phyloP scores from a whole-genome alignment of 805 yeast species.

The Suhomyces sp. region DNA sequence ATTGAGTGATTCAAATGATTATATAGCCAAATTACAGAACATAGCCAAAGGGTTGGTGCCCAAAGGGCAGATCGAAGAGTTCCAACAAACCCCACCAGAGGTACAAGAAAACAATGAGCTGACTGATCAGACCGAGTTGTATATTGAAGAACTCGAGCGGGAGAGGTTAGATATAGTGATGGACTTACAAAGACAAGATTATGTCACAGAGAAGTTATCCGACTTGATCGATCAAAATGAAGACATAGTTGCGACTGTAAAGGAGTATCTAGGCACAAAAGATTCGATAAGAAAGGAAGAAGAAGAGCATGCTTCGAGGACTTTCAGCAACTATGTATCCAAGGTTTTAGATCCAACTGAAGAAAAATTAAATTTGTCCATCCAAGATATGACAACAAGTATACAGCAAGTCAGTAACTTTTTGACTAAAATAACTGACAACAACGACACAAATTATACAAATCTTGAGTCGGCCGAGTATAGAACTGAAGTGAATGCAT shows the following conservation, averaged over 20 bases:
- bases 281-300: constrained; percentile 19
- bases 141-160: constrained; percentile 19
- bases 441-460: neutral
- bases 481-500: constrained; percentile 12
- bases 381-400: constrained; percentile 10
- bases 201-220: constrained; percentile 24
- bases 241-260: constrained; percentile 31
- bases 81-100: constrained; percentile 4
- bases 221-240: constrained; percentile 34
- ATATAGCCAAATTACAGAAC: constrained; percentile 17
- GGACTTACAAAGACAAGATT: constrained; percentile 42
- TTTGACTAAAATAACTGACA: neutral
- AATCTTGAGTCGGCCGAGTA: constrained; percentile 14
- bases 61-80: constrained; percentile 12
- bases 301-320: constrained; percentile 6
- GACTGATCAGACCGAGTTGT: neutral
- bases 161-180: constrained; percentile 29
- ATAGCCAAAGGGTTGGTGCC: constrained; percentile 19
- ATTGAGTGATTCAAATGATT: constrained; percentile 18
- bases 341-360: constrained; percentile 12
- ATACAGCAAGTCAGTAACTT: constrained; percentile 5
- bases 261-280: constrained; percentile 25
- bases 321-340: constrained; percentile 12
- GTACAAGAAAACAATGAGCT: neutral
- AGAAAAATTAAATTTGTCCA: constrained; percentile 12